phyloP scores from a whole-genome alignment of 768 basidiomycete genomes.

The Lentinula sp. region DNA sequence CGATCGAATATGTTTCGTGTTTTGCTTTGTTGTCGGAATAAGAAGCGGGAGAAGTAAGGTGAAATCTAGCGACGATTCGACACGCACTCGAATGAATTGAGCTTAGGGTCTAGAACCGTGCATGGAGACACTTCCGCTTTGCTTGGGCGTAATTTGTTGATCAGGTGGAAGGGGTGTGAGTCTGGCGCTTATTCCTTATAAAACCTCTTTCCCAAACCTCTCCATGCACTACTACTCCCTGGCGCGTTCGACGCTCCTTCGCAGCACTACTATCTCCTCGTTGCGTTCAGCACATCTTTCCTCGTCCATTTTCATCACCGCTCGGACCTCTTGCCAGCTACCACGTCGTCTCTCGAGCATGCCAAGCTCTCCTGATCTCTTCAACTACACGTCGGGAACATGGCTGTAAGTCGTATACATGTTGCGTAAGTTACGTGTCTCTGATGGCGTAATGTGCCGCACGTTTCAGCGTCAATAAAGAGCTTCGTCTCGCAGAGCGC shows the following conservation, averaged over 20 bases:
- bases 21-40: too few relatives aligned
- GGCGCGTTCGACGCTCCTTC: neutral
- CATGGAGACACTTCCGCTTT: too few relatives aligned
- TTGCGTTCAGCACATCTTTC: conserved; percentile 16
- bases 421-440: conserved; percentile 12
- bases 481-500: conserved; percentile 41
- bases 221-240: neutral
- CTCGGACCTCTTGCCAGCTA: conserved; percentile 15
- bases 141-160: too few relatives aligned
- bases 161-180: too few relatives aligned
- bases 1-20: too few relatives aligned
- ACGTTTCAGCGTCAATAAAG: conserved; percentile 30
- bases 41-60: too few relatives aligned
- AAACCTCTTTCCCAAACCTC: too few relatives aligned
- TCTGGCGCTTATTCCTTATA: too few relatives aligned
- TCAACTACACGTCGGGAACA: conserved; percentile 34
- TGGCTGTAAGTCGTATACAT: conserved; percentile 33
- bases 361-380: conserved; percentile 26
- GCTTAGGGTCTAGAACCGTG: too few relatives aligned
- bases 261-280: conserved; percentile 10
- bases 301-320: conserved; percentile 18
- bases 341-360: conserved; percentile 26
- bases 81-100: too few relatives aligned
- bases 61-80: too few relatives aligned
- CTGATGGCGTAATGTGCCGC: conserved; percentile 18